Base-by-base conservation (phyloP, 345 rosid species). In the Hypericum perforatum region DNA sequence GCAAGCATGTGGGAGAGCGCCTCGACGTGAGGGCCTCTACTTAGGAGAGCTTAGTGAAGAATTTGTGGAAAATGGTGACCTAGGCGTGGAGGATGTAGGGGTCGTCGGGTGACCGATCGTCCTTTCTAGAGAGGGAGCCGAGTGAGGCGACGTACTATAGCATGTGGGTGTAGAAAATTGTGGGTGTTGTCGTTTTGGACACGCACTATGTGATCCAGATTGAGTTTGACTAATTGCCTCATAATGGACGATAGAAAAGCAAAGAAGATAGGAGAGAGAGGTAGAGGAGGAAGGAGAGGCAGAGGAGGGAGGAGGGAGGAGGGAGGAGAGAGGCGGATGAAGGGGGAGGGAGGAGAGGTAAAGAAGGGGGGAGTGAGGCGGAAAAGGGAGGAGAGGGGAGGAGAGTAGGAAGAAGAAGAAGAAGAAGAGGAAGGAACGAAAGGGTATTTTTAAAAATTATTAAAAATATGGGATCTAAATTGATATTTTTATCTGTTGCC, bases 71-170 rank as follows among this genome's bases (percentile, higher is more conserved):
- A n/a, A 57, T 67, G 46, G 65, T 62, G 49, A 57, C 60, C 44
- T 67, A 67, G 22, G 67, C 61, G 56, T 67, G 72, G 56, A 67
- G 53, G 37, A 67, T 16, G 5, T 43, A 57, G 37, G 45, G 16
- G n/a, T 22, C n/a, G n/a, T n/a, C 32, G 32, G 32, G 32, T 22
- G 56, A 8, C 11, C 16, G 22, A 37, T 16, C 0, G 40, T 11
- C 14, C 37, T 63, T 16, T 53, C n/a, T n/a, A n/a, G 61, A 38
- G 29, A 65, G 41, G 14, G 72, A 67, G 45, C 66, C 53, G 16
- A 67, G 72, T 11, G 65, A 52, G 45, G 72, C 57, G 6, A 16
- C 41, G 52, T 67, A 67, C 72, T 67, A 67, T 52, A 56, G 72
- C 39, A 15, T 41, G 58, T 46, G 72, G 41, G 62, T 63, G 14